Evolutionary conservation across 805 yeast species (phyloP), one percentile per base, ranked within the genome.

Genomic region (Pichia paraexigua): DNA sequence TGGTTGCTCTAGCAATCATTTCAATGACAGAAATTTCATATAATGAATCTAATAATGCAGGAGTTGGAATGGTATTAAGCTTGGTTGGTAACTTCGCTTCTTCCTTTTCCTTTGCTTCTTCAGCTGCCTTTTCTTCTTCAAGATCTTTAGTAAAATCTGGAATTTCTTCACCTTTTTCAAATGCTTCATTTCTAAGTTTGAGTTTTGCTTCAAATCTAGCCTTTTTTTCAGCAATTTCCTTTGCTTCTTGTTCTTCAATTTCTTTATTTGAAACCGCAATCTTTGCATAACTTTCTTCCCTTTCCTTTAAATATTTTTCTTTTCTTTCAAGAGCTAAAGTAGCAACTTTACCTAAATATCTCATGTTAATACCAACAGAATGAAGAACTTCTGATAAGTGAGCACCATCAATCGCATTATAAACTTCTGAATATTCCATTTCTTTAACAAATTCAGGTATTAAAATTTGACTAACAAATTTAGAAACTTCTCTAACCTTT

Each of bases 331-430:
- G 25, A 35, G 56, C 59, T 28, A 58, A 45, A 11, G 54, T 61
- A 22, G 82, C 82, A 56, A 87, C 63, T 18, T 62, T 66, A 53
- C 97, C 97, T 61, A 92, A 74, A 63, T 92, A 92, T 71, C 98
- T 85, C 69, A 91, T 64, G 66, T 89, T 91, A 65, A 92, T 82
- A 74, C 99, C 99, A 50, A 74, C 72, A 56, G 78, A 78, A 67
- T 94, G 99, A 68, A 92, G 68, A 49, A 75, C 64, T 42, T 74
- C 71, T 20, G 87, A 71, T 59, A 94, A 76, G 61, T 90, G 94
- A 4, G 69, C 63, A 57, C 98, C 97, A 63, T 90, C 96, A 51
- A 86, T 72, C 43, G 98, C 97, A 40, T 83, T 78, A 47, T 76
- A 70, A 11, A 67, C 56, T 21, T 71, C 67, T 41, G 79, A 78